Base-by-base conservation (phyloP, 805 yeast species). In the Wickerhamomyces rabaulensis region DNA sequence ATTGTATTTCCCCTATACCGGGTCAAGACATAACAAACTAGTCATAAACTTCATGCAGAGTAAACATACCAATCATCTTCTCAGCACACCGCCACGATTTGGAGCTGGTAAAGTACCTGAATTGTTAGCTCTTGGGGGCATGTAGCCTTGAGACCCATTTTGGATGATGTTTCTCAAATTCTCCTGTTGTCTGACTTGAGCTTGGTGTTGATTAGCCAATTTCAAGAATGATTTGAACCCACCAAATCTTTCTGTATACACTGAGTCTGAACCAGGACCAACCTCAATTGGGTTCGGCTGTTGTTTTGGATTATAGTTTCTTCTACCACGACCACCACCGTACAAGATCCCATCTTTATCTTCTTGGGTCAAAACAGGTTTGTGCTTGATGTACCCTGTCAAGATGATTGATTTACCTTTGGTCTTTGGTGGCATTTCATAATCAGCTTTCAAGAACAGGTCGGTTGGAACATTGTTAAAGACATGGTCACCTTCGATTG, bases 341-440 rank as follows among this genome's bases (percentile, higher is more conserved):
- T 80, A 75, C 27, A 74, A 57, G 13, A 88, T 70, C 10, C 74
- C 67, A 51, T 84, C 88, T 46, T 73, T 76, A 56, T 91, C 97
- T 41, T 82, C 84, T 36, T 76, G 78, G 5, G 80, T 79, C 40
- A 92, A 68, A 8, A 82, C 82, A 17, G 73, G 71, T 31, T 68
- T 67, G 49, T 81, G 84, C 6, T 89, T 76, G 49, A 80, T 79
- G 58, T 71, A 88, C 0, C 97, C 97, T 40, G 82, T 85, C 52
- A 92, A 64, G 20, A 92, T 69, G 85, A 94, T 86, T 2, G 95
- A 84, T 61, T 92, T 94, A 27, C 89, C 84, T 3, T 46, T 54
- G 13, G 66, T 71, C 35, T 68, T 69, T 2, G 72, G 67, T 3
- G 96, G 92, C 76, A 83, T 75, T 39, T 70, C 60, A 58, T 84